Conservation (phyloP, 2,329 filamentous ascomycete genomes). For the Alternaria infectoria region DNA sequence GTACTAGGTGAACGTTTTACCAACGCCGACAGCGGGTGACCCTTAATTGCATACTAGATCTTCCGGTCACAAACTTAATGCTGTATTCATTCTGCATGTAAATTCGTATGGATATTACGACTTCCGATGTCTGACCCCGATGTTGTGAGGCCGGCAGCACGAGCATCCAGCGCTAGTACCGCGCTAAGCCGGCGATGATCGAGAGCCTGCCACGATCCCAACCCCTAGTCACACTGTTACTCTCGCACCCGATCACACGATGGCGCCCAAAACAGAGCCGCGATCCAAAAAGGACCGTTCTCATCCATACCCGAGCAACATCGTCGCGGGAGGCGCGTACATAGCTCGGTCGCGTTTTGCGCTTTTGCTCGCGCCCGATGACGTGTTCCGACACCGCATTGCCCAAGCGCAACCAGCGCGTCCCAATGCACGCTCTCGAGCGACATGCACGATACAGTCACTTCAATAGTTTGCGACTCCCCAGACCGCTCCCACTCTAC, state of each 20-base stretch:
- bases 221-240: constrained; percentile 4
- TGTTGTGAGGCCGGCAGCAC: background rate
- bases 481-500: background rate
- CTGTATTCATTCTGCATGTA: background rate
- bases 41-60: background rate
- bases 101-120: background rate
- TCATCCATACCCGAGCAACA: background rate
- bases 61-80: background rate
- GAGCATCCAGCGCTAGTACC: background rate
- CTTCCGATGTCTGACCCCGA: background rate
- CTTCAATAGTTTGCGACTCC: background rate
- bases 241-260: constrained; percentile 6
- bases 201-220: constrained; percentile 6
- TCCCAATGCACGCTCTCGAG: background rate
- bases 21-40: background rate
- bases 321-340: background rate
- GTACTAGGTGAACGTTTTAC: background rate
- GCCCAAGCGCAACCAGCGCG: background rate
- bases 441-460: constrained; percentile 7
- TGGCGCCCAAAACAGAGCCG: constrained; percentile 1
- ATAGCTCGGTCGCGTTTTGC: background rate
- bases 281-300: background rate
- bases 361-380: constrained; percentile 3
- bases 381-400: constrained; percentile 11
- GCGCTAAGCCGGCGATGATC: constrained; percentile 4